Evolutionary conservation across 495 filamentous ascomycete species (phyloP).

Genomic region (Achaetomiella virescens): DNA sequence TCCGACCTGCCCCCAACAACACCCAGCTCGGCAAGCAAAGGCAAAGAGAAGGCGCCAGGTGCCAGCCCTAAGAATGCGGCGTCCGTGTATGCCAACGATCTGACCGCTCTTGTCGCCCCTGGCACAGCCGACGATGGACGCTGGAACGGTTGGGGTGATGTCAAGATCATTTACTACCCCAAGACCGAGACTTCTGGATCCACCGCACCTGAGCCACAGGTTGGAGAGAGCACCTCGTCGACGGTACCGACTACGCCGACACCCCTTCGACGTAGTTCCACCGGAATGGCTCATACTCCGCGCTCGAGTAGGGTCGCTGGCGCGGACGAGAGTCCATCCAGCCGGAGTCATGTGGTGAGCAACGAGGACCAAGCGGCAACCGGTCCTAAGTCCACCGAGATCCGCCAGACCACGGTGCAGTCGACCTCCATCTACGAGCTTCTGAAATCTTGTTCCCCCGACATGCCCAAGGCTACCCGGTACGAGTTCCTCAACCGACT

Average conservation of each 20-base stretch:
- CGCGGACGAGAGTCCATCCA: slow-evolving; percentile 39
- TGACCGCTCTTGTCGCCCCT: slow-evolving; percentile 59
- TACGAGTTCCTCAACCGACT: slow-evolving; percentile 85
- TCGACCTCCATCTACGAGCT: slow-evolving; percentile 60
- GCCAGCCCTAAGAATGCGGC: slow-evolving; percentile 36
- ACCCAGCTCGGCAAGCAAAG: slow-evolving; percentile 50
- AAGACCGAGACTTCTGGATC: slow-evolving; percentile 18
- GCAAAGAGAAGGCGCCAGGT: slow-evolving; percentile 58
- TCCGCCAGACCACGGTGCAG: slow-evolving; percentile 59
- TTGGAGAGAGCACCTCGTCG: slow-evolving; percentile 8
- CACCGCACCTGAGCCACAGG: slow-evolving; percentile 4
- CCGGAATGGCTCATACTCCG: slow-evolving; percentile 31
- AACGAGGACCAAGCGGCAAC: slow-evolving; percentile 50
- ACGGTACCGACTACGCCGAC: slow-evolving; percentile 39
- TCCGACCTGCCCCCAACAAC: slow-evolving; percentile 40
- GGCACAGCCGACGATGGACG: slow-evolving; percentile 35
- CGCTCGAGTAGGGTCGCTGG: slow-evolving; percentile 27
- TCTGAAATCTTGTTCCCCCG: slow-evolving; percentile 53
- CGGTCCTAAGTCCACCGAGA: slow-evolving; percentile 57
- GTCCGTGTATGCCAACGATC: slow-evolving; percentile 67
- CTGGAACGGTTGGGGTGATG: slow-evolving; percentile 46
- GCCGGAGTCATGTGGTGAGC: slow-evolving; percentile 21
- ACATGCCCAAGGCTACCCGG: slow-evolving; percentile 63
- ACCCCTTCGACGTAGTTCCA: slow-evolving; percentile 43
- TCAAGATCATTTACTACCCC: slow-evolving; percentile 44